phyloP scores from a whole-genome alignment of 345 rosid species.

The Sonneratia alba region DNA sequence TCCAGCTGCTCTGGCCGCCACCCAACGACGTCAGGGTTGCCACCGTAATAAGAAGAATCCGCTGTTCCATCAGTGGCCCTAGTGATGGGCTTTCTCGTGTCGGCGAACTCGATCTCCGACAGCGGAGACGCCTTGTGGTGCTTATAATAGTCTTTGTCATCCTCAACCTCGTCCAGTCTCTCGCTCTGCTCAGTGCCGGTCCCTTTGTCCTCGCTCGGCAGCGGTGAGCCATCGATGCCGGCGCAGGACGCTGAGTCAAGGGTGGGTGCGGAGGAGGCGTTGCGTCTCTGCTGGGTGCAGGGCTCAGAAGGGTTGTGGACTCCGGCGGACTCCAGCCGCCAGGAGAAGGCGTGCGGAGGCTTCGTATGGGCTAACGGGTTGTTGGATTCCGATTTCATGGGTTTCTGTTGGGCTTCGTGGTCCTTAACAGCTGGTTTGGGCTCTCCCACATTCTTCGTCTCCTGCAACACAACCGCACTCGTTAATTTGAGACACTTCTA shows the following conservation, averaged over 20 bases:
- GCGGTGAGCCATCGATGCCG: slow-evolving; percentile 52
- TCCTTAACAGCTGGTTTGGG: slow-evolving; percentile 25
- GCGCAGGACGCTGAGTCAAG: slow-evolving; percentile 31
- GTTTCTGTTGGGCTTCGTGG: slow-evolving; percentile 15
- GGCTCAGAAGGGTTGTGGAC: slow-evolving; percentile 40
- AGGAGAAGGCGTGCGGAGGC: slow-evolving; percentile 27
- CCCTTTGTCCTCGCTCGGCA: slow-evolving; percentile 14
- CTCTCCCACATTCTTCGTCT: slow-evolving; percentile 24
- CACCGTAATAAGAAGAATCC: slow-evolving; percentile 9
- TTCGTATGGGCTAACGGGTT: slow-evolving; percentile 34
- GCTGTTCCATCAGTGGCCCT: slow-evolving; percentile 56
- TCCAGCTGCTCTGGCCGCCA: slow-evolving; percentile 79
- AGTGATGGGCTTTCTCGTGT: slow-evolving; percentile 69
- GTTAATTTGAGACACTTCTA: too few species aligned
- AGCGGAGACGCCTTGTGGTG: slow-evolving; percentile 67
- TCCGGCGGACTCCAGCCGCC: slow-evolving; percentile 32
- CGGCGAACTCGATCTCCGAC: slow-evolving; percentile 51
- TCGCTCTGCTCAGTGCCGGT: slow-evolving; percentile 13
- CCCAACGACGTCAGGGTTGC: slow-evolving; percentile 26
- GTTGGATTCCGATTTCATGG: slow-evolving; percentile 11
- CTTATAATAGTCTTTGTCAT: slow-evolving; percentile 34
- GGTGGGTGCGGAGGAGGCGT: background rate
- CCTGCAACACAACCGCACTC: slow-evolving; percentile 20
- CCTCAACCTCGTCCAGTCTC: slow-evolving; percentile 15
- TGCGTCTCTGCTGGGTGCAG: slow-evolving; percentile 31